These are phyloP conservation scores for Brasenia schreberi DNA, from an alignment of 164 flowering plant genomes.

Conservation along the genomic window DNA sequence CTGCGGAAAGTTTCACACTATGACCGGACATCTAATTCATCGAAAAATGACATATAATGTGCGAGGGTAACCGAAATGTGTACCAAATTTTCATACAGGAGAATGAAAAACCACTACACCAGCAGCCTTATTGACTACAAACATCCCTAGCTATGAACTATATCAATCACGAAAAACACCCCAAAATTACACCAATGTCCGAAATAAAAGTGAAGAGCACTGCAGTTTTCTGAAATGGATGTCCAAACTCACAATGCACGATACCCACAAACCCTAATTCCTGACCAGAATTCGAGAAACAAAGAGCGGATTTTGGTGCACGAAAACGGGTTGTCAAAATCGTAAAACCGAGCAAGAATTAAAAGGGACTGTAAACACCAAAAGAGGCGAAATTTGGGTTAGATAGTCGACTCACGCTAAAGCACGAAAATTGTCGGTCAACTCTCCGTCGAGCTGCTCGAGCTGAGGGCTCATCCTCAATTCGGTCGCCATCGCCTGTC, in stretches of 20 bases:
- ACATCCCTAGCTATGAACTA: neutral
- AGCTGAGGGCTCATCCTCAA: slow-evolving; percentile 30
- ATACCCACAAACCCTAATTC: neutral
- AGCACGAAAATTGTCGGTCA: slow-evolving; percentile 57
- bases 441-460: slow-evolving; percentile 98
- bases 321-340: neutral
- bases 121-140: neutral
- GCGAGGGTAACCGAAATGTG: neutral
- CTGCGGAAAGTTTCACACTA: neutral
- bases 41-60: neutral
- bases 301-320: neutral
- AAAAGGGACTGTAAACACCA: neutral
- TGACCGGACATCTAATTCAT: neutral
- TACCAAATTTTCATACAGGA: neutral
- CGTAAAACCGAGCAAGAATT: neutral
- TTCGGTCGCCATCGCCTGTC: slow-evolving; percentile 16
- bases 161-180: neutral
- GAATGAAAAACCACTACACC: neutral
- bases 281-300: neutral
- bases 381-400: neutral
- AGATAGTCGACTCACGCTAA: slow-evolving; percentile 15
- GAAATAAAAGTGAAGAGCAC: neutral
- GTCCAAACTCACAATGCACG: too few relatives aligned
- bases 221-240: neutral
- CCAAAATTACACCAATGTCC: neutral